Evolutionary conservation across 768 basidiomycete species (phyloP).

Genomic region (Mycena crocata): DNA sequence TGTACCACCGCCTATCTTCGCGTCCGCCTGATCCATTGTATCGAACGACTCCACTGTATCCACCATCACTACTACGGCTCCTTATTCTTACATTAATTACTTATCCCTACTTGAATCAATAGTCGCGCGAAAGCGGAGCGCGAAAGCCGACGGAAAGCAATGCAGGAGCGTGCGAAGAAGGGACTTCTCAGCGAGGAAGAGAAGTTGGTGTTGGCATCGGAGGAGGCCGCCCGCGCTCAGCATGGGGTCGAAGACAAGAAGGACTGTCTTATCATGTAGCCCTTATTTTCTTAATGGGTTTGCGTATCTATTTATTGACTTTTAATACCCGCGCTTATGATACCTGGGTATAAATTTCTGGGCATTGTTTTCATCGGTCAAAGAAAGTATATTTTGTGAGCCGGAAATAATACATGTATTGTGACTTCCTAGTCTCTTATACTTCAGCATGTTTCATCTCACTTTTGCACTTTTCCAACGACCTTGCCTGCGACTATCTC

Average conservation of each 20-base stretch:
- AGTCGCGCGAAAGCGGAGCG: slow-evolving; percentile 83
- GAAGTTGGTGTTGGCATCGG: slow-evolving; percentile 59
- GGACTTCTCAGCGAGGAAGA: slow-evolving; percentile 71
- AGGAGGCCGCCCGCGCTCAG: slow-evolving; percentile 54
- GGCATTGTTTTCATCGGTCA: too few relatives aligned
- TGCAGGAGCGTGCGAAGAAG: slow-evolving; percentile 80
- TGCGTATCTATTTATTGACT: too few relatives aligned
- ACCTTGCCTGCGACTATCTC: slow-evolving; percentile 68
- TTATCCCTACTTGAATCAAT: slow-evolving; percentile 13
- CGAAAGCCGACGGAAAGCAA: slow-evolving; percentile 75
- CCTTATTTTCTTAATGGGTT: background rate
- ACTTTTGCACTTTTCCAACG: slow-evolving; percentile 46
- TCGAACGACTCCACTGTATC: slow-evolving; percentile 41
- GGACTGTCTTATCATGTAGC: slow-evolving; percentile 70
- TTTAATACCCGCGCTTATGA: too few relatives aligned
- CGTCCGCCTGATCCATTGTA: slow-evolving; percentile 64
- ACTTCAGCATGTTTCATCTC: background rate
- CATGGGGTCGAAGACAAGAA: slow-evolving; percentile 20
- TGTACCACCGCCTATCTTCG: slow-evolving; percentile 76
- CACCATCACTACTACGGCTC: slow-evolving; percentile 34
- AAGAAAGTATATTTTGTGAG: too few relatives aligned
- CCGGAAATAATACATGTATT: too few relatives aligned
- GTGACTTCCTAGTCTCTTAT: too few relatives aligned
- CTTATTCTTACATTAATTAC: slow-evolving; percentile 28
- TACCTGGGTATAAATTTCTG: too few relatives aligned